Evolutionary conservation across 306 rosid species (phyloP).

Genomic region (Oemleria cerasiformis): DNA sequence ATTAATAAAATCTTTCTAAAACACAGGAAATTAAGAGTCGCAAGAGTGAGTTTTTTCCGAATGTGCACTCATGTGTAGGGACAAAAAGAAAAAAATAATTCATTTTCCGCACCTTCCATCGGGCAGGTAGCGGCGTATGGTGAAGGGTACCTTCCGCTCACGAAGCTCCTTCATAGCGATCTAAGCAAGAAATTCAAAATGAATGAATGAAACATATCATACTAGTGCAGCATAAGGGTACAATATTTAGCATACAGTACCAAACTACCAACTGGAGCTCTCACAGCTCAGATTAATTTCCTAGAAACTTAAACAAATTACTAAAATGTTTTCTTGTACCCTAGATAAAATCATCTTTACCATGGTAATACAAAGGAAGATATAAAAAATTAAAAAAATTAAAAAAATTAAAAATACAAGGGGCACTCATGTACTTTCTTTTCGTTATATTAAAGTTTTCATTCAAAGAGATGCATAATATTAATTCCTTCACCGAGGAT

Average conservation of each 20-base stretch:
- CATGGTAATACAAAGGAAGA: neutral
- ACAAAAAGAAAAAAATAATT: neutral
- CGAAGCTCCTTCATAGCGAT: conserved; percentile 99
- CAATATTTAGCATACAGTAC: neutral
- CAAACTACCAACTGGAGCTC: neutral
- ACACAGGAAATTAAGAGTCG: too few relatives aligned
- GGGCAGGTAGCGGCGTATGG: conserved; percentile 93
- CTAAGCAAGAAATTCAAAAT: conserved; percentile 21
- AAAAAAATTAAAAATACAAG: too few relatives aligned
- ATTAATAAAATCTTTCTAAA: neutral
- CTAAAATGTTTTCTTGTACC: neutral
- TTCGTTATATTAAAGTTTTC: too few relatives aligned
- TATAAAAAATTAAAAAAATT: neutral
- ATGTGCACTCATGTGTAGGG: neutral
- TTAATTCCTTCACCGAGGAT: neutral
- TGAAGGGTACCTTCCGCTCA: conserved; percentile 88
- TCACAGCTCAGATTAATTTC: neutral
- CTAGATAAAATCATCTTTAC: neutral
- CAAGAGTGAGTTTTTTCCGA: neutral
- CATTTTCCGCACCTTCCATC: conserved; percentile 72
- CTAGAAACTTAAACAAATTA: neutral
- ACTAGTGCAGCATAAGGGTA: neutral
- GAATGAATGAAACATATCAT: neutral
- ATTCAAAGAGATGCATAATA: too few relatives aligned
- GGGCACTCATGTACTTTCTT: neutral